A percentile compares a stretch with the other conserved stretches of the same genome.
Evolutionary conservation across 805 yeast species (phyloP).

Genomic region (Wickerhamomyces bisporus): DNA sequence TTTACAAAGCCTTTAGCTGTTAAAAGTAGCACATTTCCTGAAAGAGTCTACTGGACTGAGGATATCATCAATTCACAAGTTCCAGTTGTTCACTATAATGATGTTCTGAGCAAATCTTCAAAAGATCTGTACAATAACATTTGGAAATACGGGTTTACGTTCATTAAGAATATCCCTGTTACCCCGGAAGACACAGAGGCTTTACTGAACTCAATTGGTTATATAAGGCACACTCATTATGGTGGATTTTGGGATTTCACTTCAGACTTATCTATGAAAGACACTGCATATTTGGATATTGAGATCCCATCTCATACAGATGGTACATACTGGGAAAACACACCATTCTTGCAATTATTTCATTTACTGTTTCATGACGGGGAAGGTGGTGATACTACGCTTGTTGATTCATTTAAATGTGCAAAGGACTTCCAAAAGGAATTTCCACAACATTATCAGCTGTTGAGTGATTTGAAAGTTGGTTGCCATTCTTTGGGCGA

Average conservation of each 20-base stretch:
- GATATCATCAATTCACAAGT: constrained; percentile 24
- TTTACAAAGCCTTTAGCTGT: constrained; percentile 32
- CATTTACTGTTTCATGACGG: constrained; percentile 63
- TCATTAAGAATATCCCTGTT: constrained; percentile 56
- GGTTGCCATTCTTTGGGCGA: constrained; percentile 80
- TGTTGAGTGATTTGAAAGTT: constrained; percentile 43
- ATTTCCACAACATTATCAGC: constrained; percentile 46
- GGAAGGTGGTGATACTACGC: constrained; percentile 60
- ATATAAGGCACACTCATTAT: constrained; percentile 64
- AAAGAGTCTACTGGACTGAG: constrained; percentile 40
- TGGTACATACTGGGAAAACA: constrained; percentile 70
- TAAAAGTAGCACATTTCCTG: constrained; percentile 35
- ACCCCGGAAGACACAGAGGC: constrained; percentile 53
- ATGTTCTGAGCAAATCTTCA: constrained; percentile 35
- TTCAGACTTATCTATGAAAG: constrained; percentile 59
- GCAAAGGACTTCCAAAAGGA: constrained; percentile 43
- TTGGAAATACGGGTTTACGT: constrained; percentile 48
- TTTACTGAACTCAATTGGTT: constrained; percentile 52
- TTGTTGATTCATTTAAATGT: constrained; percentile 62
- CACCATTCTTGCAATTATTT: constrained; percentile 67
- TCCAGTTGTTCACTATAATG: constrained; percentile 37
- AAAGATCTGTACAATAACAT: constrained; percentile 18
- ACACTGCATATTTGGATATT: constrained; percentile 67
- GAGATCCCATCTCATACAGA: constrained; percentile 65
- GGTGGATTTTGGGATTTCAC: constrained; percentile 84